A percentile compares a stretch with the other conserved stretches of the same genome.
Conservation (phyloP, 2,329 filamentous ascomycete genomes). For the Penicillium sp. region DNA sequence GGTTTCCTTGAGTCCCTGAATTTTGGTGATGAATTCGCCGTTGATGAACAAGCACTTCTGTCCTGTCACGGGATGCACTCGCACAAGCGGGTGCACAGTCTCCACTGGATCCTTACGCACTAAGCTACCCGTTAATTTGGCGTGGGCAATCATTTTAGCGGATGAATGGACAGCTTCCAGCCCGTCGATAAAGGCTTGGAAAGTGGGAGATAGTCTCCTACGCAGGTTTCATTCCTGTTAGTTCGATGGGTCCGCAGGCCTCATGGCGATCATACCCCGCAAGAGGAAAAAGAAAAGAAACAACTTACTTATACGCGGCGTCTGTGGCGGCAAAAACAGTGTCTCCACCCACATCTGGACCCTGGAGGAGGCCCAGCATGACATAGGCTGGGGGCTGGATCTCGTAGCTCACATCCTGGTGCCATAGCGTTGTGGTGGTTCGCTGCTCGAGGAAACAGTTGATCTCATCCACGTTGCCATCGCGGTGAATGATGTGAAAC, state of each 20-base stretch:
- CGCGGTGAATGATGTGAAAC: constrained; percentile 46
- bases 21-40: constrained; percentile 46
- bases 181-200: constrained; percentile 36
- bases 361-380: constrained; percentile 47
- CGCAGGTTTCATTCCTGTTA: background rate
- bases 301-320: constrained; percentile 41
- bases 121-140: constrained; percentile 39
- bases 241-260: background rate
- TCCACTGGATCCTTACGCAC: constrained; percentile 44
- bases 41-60: constrained; percentile 49
- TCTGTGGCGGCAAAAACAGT: constrained; percentile 46
- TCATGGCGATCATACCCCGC: background rate
- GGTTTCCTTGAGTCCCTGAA: constrained; percentile 46
- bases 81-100: constrained; percentile 44
- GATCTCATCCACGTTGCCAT: constrained; percentile 43
- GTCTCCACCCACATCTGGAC: constrained; percentile 49
- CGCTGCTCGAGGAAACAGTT: constrained; percentile 40
- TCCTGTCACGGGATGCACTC: constrained; percentile 47
- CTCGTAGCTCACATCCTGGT: constrained; percentile 49
- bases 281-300: background rate
- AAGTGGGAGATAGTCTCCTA: constrained; percentile 48
- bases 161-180: constrained; percentile 39
- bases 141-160: constrained; percentile 43
- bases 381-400: constrained; percentile 47
- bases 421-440: constrained; percentile 47